Base-by-base conservation (phyloP, 2,329 filamentous ascomycete genomes). In the Xylaria multiplex region DNA sequence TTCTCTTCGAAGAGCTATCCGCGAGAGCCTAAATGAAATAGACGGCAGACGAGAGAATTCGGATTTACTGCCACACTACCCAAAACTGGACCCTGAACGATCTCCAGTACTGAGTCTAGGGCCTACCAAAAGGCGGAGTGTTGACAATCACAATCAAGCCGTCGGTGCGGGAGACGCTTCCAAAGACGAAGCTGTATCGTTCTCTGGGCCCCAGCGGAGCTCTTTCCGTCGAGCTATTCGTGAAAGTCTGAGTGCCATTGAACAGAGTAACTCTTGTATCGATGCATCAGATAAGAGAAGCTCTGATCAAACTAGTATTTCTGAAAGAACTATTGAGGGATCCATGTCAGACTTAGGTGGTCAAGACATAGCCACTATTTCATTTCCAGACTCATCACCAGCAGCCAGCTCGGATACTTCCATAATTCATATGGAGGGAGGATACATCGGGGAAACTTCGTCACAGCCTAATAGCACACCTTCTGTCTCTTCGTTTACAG, bases 1-100 rank as follows among this genome's bases (percentile, higher is more conserved):
- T 35, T 63, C 64, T 35, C 59, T 66, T 45, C 59, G 64, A 32
- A 53, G 56, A 64, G 65, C 61, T 27, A 65, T 62, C 30, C 52
- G 59, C 16, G 57, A 56, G 46, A 67, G 65, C 16, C n/a, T 59
- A 1, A 32, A 35, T 9, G 27, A n/a, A n/a, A 24, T 27, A 11
- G 27, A 49, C 0, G 6, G 27, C 13, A 16, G 16, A 40, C 14
- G 27, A 30, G 3, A 8, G n/a, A 4, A 50, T 43, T 7, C n/a
- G 0, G 8, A 2, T 32, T 35, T 14, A 42, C n/a, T 6, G 35
- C 11, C 64, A 24, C 11, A 54, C 22, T 16, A 27, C 32, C 22
- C n/a, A 5, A 32, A 48, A 42, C 19, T n/a, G 32, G 27, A 19
- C 48, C 13, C 4, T 22, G 16, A 46, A 45, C n/a, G 19, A 46